phyloP scores from a whole-genome alignment of 192 early-diverging fungal genomes.

The Coemansia sp. region DNA sequence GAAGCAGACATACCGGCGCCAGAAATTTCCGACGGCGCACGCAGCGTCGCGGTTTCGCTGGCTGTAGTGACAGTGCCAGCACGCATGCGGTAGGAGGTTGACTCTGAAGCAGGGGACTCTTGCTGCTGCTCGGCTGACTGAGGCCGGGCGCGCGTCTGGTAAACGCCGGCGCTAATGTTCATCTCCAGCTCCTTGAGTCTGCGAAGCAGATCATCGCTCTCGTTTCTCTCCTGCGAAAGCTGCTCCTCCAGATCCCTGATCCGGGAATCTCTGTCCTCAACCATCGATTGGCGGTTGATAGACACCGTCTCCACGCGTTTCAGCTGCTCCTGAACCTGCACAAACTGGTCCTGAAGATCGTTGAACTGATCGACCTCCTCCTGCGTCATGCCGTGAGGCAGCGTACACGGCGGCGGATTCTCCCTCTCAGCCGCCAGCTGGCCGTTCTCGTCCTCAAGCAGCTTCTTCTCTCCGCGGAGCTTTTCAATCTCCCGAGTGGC shows the following conservation, averaged over 20 bases:
- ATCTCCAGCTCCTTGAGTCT: constrained; percentile 1
- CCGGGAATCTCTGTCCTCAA: constrained; percentile 25
- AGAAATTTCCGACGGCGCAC: constrained; percentile 41
- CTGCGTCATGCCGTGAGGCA: constrained; percentile 23
- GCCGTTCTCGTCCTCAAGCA: constrained; percentile 15
- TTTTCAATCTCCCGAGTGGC: constrained; percentile 38
- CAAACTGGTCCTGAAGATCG: constrained; percentile 14
- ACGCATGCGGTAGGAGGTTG: constrained; percentile 28
- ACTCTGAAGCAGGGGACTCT: constrained; percentile 1
- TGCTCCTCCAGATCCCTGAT: constrained; percentile 33
- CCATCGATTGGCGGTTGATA: constrained; percentile 11
- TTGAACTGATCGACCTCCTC: constrained; percentile 14
- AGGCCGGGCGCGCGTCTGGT: neutral
- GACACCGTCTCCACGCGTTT: constrained; percentile 14
- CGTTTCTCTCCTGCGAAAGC: constrained; percentile 22
- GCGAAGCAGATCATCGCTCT: constrained; percentile 25
- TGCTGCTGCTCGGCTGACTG: constrained; percentile 1
- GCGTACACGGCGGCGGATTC: constrained; percentile 23
- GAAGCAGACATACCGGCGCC: neutral
- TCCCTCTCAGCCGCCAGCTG: constrained; percentile 13
- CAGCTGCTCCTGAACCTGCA: constrained; percentile 2
- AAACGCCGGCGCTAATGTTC: neutral
- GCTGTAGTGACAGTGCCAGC: constrained; percentile 40
- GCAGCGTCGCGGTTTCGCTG: constrained; percentile 49
- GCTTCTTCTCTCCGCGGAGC: constrained; percentile 18